A percentile compares a stretch with the other conserved stretches of the same genome.
Evolutionary conservation across 2,329 filamentous ascomycete species (phyloP).

Genomic region (Cladophialophora bantiana): DNA sequence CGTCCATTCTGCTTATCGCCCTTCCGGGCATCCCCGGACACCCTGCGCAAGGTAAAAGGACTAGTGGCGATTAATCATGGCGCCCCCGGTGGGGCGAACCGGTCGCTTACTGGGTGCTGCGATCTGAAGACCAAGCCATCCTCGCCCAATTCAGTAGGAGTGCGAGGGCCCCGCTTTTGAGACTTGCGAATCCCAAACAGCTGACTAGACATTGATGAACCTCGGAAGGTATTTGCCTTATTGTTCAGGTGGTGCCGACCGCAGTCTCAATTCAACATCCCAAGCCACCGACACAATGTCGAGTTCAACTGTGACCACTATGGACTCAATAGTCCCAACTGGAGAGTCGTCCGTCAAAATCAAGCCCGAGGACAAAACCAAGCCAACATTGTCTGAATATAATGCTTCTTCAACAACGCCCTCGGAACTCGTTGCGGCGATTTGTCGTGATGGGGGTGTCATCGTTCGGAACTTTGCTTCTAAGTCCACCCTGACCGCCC

Average conservation of each 20-base stretch:
- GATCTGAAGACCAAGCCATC: not conserved
- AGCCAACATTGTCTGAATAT: constrained; percentile 9
- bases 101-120: not conserved
- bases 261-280: no score
- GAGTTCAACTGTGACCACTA: constrained; percentile 2
- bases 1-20: constrained; percentile 4
- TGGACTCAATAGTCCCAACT: not conserved
- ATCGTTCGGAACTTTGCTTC: constrained; percentile 11
- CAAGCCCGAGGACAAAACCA: not conserved
- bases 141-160: no score
- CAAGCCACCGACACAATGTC: not conserved
- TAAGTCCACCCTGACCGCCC: not conserved
- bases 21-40: not conserved
- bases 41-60: not conserved
- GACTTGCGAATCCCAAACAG: no score
- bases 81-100: not conserved
- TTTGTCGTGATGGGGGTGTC: constrained; percentile 8
- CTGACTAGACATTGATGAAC: no score
- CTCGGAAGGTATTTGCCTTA: no score
- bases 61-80: not conserved
- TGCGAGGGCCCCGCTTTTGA: no score
- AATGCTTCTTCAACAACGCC: constrained; percentile 8
- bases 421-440: constrained; percentile 9
- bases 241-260: no score
- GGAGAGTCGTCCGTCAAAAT: not conserved